These are phyloP conservation scores for Leishmania arabica DNA, from an alignment of 208 protist species.

Conservation along the genomic window DNA sequence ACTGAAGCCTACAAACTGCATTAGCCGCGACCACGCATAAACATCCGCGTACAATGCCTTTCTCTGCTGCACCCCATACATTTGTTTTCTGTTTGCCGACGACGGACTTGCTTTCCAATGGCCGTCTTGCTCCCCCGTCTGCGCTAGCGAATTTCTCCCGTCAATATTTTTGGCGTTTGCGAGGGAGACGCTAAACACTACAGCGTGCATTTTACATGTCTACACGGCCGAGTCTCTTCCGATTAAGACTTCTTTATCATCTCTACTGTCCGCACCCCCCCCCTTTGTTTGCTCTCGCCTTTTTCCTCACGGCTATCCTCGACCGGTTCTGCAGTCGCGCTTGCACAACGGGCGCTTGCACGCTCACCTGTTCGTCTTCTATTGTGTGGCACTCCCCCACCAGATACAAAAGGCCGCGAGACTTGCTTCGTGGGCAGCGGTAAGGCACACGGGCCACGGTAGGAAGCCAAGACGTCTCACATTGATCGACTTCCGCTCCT, in stretches of 20 bases:
- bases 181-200: neutral
- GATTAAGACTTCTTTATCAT: neutral
- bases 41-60: neutral
- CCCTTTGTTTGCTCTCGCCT: neutral
- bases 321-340: neutral
- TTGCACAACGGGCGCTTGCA: too few species aligned
- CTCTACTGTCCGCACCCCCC: neutral
- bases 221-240: neutral
- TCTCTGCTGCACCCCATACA: neutral
- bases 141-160: neutral
- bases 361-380: neutral
- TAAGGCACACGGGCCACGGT: neutral
- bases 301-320: neutral
- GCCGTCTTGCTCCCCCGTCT: too few species aligned
- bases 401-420: neutral
- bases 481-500: slow-evolving; percentile 2
- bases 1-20: neutral
- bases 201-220: neutral
- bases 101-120: neutral
- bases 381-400: neutral
- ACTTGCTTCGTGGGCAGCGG: neutral
- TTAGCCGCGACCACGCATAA: neutral
- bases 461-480: neutral
- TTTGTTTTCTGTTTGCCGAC: neutral
- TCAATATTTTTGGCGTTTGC: neutral